Conservation (phyloP, 2,329 filamentous ascomycete genomes). For the Fusarium sp. region DNA sequence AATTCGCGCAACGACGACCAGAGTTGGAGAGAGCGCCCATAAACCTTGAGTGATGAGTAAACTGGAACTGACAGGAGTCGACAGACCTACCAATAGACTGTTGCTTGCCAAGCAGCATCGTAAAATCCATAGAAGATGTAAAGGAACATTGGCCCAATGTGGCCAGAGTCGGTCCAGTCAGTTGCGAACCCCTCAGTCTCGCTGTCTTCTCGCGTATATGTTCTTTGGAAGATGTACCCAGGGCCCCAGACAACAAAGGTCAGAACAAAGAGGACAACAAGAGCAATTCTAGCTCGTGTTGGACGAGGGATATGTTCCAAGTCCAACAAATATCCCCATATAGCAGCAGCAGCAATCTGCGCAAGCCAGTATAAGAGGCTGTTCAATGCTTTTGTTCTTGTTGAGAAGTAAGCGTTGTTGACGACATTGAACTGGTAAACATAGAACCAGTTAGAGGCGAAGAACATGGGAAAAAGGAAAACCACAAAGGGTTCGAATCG, state of each 20-base stretch:
- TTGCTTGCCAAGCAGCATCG: conserved; percentile 90
- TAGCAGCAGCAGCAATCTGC: conserved; percentile 77
- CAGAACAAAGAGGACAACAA: conserved; percentile 70
- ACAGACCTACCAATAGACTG: conserved; percentile 84
- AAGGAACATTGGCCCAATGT: conserved; percentile 83
- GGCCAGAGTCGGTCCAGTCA: conserved; percentile 75
- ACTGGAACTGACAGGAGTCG: conserved; percentile 41
- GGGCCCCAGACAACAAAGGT: conserved; percentile 86
- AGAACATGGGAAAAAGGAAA: conserved; percentile 82
- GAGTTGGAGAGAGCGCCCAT: conserved; percentile 96
- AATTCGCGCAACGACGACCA: conserved; percentile 88
- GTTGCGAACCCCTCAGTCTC: background rate
- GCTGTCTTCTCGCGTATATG: conserved; percentile 25
- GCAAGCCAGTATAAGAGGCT: conserved; percentile 76
- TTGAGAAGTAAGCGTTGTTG: conserved; percentile 76
- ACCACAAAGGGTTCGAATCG: conserved; percentile 74
- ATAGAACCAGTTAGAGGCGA: conserved; percentile 85
- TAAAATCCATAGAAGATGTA: conserved; percentile 93
- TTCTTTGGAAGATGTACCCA: conserved; percentile 78
- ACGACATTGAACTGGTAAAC: conserved; percentile 81
- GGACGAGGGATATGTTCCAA: conserved; percentile 67
- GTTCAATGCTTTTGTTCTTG: conserved; percentile 77
- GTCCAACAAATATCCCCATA: conserved; percentile 80
- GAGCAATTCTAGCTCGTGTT: conserved; percentile 73
- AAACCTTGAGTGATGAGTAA: conserved; percentile 66